Evolutionary conservation across 257 asterid genomes (phyloP).

Genomic region (Schizonepeta tenuifolia): DNA sequence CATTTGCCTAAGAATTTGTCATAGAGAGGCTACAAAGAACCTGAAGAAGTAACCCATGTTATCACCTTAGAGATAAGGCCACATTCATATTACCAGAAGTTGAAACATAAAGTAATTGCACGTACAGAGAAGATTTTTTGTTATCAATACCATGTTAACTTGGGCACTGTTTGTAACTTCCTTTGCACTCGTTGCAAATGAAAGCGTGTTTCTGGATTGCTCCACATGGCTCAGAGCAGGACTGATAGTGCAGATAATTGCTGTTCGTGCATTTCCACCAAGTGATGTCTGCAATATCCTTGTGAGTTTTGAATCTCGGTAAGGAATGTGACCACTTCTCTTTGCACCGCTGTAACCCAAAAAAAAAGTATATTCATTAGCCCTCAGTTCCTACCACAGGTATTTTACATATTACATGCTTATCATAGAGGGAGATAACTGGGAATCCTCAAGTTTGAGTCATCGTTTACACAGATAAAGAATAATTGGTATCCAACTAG

Average conservation of each 20-base stretch:
- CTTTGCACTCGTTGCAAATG: conserved; percentile 92
- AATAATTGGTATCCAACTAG: too few relatives aligned
- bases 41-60: background rate
- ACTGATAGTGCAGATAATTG: conserved; percentile 93
- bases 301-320: conserved; percentile 89
- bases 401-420: background rate
- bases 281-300: conserved; percentile 92
- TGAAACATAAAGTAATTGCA: background rate
- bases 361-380: background rate
- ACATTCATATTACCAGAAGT: conserved; percentile 15
- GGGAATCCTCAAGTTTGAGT: background rate
- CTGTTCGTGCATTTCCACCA: conserved; percentile 98
- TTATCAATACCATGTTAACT: conserved; percentile 84
- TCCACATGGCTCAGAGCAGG: conserved; percentile 95
- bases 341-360: conserved; percentile 67
- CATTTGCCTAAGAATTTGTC: background rate
- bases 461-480: background rate
- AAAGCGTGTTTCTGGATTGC: conserved; percentile 87
- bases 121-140: background rate
- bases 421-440: background rate
- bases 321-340: conserved; percentile 81
- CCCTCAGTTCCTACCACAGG: background rate
- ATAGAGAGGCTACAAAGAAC: background rate
- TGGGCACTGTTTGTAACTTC: conserved; percentile 88
- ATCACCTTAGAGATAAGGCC: conserved; percentile 8